Base-by-base conservation (phyloP, 1,284 basidiomycete genomes). In the Takashimella koratensis region DNA sequence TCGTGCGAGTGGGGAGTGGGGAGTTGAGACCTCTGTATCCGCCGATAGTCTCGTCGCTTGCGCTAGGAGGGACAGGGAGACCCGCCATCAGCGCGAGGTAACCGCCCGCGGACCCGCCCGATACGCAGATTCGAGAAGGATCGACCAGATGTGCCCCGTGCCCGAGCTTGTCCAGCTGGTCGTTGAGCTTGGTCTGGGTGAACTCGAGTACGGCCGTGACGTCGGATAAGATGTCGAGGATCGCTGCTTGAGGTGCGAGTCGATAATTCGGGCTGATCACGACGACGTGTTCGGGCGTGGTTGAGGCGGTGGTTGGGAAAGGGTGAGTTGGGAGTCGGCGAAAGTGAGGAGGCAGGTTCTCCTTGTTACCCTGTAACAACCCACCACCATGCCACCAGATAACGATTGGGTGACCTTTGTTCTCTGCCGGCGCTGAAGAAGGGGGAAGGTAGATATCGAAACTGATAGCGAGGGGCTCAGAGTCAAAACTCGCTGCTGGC, bases 371-470 rank as follows among this genome's bases (percentile, higher is more conserved):
- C 53, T 75, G 73, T 6, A 75, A 53, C 0, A 75, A 61, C 8
- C 71, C 73, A 21, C 73, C 73, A 26, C 73, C 73, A 49, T 75
- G 73, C 59, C 69, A 75, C 73, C 73, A 75, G 42, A 75, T 61
- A 12, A 75, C 61, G 3, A 72, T 49, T 0, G 72, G 67, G 48
- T 65, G 66, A 3, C 66, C 65, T 11, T 13, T 50, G 40, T 22
- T 26, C 20, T 42, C 50, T 19, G 10, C 43, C 23, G 39, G 54
- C 45, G 2, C 61, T 8, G 51, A 47, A 16, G 41, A 27, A 0
- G 64, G 42, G 16, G 72, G 73, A 22, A 75, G 63, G 54, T 73
- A 75, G 2, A 75, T 52, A 51, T 75, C 71, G 45, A 75, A 62
- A 51, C 67, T 63, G 54, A 75, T 53, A 5, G 60, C 53, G 12